These are phyloP conservation scores for Brettanomyces custersianus DNA, from an alignment of 805 yeast species.

Conservation along the genomic window DNA sequence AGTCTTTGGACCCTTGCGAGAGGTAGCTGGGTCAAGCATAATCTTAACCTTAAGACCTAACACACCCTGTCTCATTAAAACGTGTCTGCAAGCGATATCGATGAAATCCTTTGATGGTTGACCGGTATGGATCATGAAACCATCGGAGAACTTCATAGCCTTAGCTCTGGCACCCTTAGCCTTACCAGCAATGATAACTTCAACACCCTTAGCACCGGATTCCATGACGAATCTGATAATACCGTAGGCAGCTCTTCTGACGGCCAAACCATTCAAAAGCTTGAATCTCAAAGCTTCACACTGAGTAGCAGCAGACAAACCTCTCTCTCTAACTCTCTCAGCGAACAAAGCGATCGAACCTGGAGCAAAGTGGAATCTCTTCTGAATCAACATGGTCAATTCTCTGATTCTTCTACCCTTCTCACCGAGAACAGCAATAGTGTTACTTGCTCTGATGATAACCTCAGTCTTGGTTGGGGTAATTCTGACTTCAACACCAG, in stretches of 20 bases:
- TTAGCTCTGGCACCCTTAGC: slow-evolving; percentile 99
- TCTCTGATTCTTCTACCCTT: slow-evolving; percentile 99
- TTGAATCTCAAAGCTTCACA: slow-evolving; percentile 98
- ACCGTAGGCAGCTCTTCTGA: slow-evolving; percentile 99
- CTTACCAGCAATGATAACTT: slow-evolving; percentile 99
- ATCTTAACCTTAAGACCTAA: slow-evolving; percentile 99
- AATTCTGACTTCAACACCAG: slow-evolving; percentile 99
- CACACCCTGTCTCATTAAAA: slow-evolving; percentile 99
- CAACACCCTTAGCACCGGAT: slow-evolving; percentile 99
- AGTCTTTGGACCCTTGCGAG: slow-evolving; percentile 79
- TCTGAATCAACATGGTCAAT: slow-evolving; percentile 93
- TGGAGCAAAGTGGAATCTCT: slow-evolving; percentile 96
- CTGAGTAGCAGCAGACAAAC: slow-evolving; percentile 98
- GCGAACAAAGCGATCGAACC: slow-evolving; percentile 93
- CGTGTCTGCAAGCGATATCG: slow-evolving; percentile 99
- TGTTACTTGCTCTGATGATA: slow-evolving; percentile 97
- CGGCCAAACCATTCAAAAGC: slow-evolving; percentile 96
- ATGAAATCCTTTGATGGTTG: slow-evolving; percentile 99
- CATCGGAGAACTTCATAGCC: slow-evolving; percentile 99
- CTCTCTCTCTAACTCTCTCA: slow-evolving; percentile 99
- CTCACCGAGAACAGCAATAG: slow-evolving; percentile 98
- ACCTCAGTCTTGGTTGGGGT: slow-evolving; percentile 98
- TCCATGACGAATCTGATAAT: slow-evolving; percentile 99
- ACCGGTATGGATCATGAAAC: slow-evolving; percentile 99
- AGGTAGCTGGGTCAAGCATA: slow-evolving; percentile 95